These are phyloP conservation scores for Fusarium protoensiforme DNA, from an alignment of 2,329 filamentous ascomycete species.

Conservation along the genomic window DNA sequence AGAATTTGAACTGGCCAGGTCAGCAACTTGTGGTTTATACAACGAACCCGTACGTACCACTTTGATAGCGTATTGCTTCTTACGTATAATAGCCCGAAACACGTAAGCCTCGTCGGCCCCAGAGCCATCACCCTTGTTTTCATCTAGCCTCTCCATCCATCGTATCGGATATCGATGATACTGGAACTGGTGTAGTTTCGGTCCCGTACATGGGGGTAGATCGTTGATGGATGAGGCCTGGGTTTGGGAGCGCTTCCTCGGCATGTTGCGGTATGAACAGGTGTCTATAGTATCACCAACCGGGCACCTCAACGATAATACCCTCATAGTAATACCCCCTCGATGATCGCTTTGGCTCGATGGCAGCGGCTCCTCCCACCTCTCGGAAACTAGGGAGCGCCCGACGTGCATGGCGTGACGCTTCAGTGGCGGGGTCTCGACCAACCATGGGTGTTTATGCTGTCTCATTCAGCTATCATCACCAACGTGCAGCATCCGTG, in stretches of 20 bases:
- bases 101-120: conserved; percentile 26
- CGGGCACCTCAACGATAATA: neutral
- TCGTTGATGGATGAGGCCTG: neutral
- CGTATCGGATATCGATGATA: conserved; percentile 28
- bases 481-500: neutral
- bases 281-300: neutral
- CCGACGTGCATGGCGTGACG: neutral
- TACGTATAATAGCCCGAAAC: conserved; percentile 25
- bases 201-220: conserved; percentile 30
- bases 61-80: conserved; percentile 34
- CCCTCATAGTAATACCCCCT: neutral
- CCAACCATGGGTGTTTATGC: neutral
- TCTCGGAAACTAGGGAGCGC: neutral
- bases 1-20: conserved; percentile 33
- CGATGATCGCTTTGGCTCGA: neutral
- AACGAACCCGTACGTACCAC: conserved; percentile 14
- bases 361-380: neutral
- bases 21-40: neutral
- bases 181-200: conserved; percentile 24
- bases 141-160: conserved; percentile 32
- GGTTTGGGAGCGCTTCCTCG: neutral
- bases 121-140: neutral
- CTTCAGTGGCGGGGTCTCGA: neutral
- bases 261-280: neutral
- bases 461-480: neutral